Evolutionary conservation across 2,329 filamentous ascomycete genomes (phyloP).

Genomic region (Keithomyces neogunnii): DNA sequence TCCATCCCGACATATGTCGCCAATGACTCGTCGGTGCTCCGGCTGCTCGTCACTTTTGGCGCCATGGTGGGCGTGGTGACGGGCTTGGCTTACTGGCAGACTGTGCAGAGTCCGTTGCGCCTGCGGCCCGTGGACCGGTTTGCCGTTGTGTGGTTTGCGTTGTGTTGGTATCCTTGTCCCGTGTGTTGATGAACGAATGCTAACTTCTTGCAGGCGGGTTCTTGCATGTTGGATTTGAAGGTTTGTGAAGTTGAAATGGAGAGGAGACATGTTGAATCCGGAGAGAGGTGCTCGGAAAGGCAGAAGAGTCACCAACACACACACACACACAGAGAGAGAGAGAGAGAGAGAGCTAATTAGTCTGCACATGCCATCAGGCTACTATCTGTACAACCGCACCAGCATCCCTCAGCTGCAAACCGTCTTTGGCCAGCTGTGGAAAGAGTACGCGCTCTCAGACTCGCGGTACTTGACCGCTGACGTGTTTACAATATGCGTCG

Average conservation of each 20-base stretch:
- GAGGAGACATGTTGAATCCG: too few relatives aligned
- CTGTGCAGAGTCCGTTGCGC: slow-evolving; percentile 11
- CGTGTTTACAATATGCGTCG: slow-evolving; percentile 79
- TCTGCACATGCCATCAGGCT: slow-evolving; percentile 37
- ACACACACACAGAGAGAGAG: too few relatives aligned
- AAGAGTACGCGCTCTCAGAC: slow-evolving; percentile 82
- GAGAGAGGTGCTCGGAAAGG: too few relatives aligned
- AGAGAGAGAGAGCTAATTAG: too few relatives aligned
- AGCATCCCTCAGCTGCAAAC: slow-evolving; percentile 59
- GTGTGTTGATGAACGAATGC: background rate
- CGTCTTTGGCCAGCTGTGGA: slow-evolving; percentile 81
- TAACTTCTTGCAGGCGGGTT: slow-evolving; percentile 42
- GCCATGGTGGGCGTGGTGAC: slow-evolving; percentile 28
- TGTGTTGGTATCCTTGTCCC: slow-evolving; percentile 34
- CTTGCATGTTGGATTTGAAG: slow-evolving; percentile 77
- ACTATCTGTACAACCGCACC: slow-evolving; percentile 65
- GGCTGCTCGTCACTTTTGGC: slow-evolving; percentile 28
- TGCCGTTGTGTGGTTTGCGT: slow-evolving; percentile 43
- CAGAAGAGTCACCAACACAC: background rate
- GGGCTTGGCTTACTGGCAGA: slow-evolving; percentile 18
- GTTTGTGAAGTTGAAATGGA: slow-evolving; percentile 23
- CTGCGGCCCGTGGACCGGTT: slow-evolving; percentile 28
- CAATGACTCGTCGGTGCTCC: slow-evolving; percentile 31
- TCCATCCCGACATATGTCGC: slow-evolving; percentile 35
- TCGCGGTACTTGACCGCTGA: slow-evolving; percentile 79